phyloP scores from a whole-genome alignment of 2,329 filamentous ascomycete species.

The Cladophialophora chaetospira region DNA sequence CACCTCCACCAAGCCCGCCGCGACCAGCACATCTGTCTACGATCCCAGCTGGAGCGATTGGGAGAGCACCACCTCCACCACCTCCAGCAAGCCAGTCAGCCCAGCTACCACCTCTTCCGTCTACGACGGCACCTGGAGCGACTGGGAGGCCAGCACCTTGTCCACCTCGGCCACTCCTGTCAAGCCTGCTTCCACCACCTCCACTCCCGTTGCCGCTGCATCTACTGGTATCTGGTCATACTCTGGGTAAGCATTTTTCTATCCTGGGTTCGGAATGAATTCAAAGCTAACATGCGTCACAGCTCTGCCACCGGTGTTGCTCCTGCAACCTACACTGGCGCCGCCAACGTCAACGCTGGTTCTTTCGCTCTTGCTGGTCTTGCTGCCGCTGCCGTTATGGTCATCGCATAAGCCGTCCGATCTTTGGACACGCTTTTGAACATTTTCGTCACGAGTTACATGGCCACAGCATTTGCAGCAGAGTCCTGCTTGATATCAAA shows the following conservation, averaged over 20 bases:
- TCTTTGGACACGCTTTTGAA: slow-evolving; percentile 18
- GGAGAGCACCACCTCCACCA: slow-evolving; percentile 4
- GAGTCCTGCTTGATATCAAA: slow-evolving; percentile 13
- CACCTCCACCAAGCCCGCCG: slow-evolving; percentile 11
- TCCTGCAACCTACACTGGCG: slow-evolving; percentile 36
- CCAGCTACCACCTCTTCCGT: not conserved
- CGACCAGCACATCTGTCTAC: slow-evolving; percentile 3
- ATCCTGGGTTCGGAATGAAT: not conserved
- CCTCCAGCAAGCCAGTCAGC: slow-evolving; percentile 14
- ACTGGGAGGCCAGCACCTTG: slow-evolving; percentile 25
- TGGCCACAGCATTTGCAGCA: slow-evolving; percentile 24
- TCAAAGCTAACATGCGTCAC: slow-evolving; percentile 21
- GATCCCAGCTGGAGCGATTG: slow-evolving; percentile 16
- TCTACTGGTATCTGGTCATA: slow-evolving; percentile 25
- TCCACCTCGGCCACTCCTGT: slow-evolving; percentile 17
- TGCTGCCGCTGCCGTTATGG: slow-evolving; percentile 35
- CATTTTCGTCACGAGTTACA: slow-evolving; percentile 28
- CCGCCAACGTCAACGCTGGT: slow-evolving; percentile 36
- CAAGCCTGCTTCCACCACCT: slow-evolving; percentile 8
- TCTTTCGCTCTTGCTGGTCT: slow-evolving; percentile 37
- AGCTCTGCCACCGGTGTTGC: slow-evolving; percentile 18
- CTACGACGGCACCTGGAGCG: slow-evolving; percentile 19
- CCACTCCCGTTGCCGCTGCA: slow-evolving; percentile 20
- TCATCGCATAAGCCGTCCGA: slow-evolving; percentile 36
- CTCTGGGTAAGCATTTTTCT: slow-evolving; percentile 27